Percentiles rank a stretch among this genome's conserved stretches.
Evolutionary conservation across 1,284 basidiomycete species (phyloP).

Genomic region (Schizophyllum amplum): DNA sequence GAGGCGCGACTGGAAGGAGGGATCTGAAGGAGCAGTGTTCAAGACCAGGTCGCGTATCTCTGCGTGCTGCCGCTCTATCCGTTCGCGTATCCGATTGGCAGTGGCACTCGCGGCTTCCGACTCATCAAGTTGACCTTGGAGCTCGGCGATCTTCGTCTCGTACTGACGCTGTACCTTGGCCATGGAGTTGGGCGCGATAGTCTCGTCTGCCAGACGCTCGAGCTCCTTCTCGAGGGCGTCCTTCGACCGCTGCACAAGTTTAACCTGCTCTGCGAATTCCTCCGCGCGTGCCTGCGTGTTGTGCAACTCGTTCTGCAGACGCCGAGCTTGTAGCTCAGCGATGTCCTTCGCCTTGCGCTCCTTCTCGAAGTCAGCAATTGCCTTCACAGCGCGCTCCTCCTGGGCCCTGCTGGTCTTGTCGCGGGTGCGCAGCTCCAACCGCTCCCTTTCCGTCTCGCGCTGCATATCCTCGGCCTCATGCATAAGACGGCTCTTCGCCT

Average conservation of each 20-base stretch:
- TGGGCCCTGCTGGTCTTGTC: slow-evolving; percentile 57
- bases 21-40: slow-evolving; percentile 49
- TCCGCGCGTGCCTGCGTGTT: slow-evolving; percentile 41
- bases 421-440: slow-evolving; percentile 54
- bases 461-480: slow-evolving; percentile 83
- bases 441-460: slow-evolving; percentile 70
- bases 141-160: slow-evolving; percentile 53
- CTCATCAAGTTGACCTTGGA: slow-evolving; percentile 59
- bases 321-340: slow-evolving; percentile 51
- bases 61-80: slow-evolving; percentile 59
- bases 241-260: slow-evolving; percentile 51
- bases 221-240: slow-evolving; percentile 64
- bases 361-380: slow-evolving; percentile 51
- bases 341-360: slow-evolving; percentile 58
- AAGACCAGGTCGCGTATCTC: slow-evolving; percentile 62
- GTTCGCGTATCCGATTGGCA: slow-evolving; percentile 50
- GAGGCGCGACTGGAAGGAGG: slow-evolving; percentile 55
- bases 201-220: slow-evolving; percentile 55
- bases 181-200: slow-evolving; percentile 45
- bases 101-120: slow-evolving; percentile 42
- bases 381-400: slow-evolving; percentile 50
- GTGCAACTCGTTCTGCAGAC: slow-evolving; percentile 54
- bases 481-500: slow-evolving; percentile 68
- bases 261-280: slow-evolving; percentile 45
- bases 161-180: slow-evolving; percentile 59